Percentiles rank a stretch among this genome's conserved stretches.
Evolutionary conservation across 2,329 filamentous ascomycete genomes (phyloP).

Genomic region (Herpotrichia juniperi): DNA sequence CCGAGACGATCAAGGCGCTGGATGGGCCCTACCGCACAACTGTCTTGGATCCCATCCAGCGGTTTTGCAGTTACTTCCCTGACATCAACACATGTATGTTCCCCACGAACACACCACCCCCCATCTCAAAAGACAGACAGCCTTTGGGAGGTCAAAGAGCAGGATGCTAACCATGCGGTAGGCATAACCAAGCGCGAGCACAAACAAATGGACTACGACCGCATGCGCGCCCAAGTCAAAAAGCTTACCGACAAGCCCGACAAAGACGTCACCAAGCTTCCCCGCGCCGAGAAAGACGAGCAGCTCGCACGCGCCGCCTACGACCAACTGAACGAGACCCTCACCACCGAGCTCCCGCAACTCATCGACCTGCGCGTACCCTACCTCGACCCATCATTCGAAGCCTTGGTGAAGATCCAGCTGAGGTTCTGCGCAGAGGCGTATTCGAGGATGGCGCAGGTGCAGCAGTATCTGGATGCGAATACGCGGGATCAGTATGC

Average conservation of each 20-base stretch:
- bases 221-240: constrained; percentile 94
- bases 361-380: constrained; percentile 96
- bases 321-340: constrained; percentile 95
- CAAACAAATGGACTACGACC: constrained; percentile 98
- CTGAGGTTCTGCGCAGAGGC: constrained; percentile 96
- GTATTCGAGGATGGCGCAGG: constrained; percentile 97
- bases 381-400: constrained; percentile 95
- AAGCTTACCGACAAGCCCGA: constrained; percentile 97
- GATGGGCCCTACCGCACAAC: constrained; percentile 95
- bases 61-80: constrained; percentile 98
- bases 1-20: constrained; percentile 97
- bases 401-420: constrained; percentile 98
- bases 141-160: neutral
- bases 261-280: constrained; percentile 96
- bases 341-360: constrained; percentile 90
- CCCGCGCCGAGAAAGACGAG: constrained; percentile 93
- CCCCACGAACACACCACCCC: neutral
- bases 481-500: constrained; percentile 97
- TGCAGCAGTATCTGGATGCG: constrained; percentile 96
- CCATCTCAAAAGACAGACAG: neutral
- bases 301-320: constrained; percentile 93
- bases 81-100: constrained; percentile 95
- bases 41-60: constrained; percentile 91
- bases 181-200: constrained; percentile 98
- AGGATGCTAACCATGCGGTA: constrained; percentile 37